These are phyloP conservation scores for Eutrema heterophyllum DNA, from an alignment of 345 rosid genomes.

Conservation along the genomic window DNA sequence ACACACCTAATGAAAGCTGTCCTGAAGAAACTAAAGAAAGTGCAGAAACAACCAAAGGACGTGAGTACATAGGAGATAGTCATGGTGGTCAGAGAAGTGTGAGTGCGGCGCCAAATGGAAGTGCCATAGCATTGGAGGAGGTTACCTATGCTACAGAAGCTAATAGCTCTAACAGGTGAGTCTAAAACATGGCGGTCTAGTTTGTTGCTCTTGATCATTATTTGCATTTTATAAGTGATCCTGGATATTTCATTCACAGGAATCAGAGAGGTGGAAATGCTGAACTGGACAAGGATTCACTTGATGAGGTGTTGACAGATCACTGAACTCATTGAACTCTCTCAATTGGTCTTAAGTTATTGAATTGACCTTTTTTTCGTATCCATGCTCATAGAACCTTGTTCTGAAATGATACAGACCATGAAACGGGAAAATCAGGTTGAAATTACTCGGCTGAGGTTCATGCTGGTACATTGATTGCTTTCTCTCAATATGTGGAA, in stretches of 20 bases:
- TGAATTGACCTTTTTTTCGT: neutral
- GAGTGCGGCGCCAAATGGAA: constrained; percentile 35
- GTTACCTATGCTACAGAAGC: constrained; percentile 25
- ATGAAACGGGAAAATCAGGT: constrained; percentile 41
- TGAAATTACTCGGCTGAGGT: constrained; percentile 61
- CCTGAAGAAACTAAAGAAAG: constrained; percentile 27
- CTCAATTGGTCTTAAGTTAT: neutral
- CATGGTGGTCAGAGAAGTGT: constrained; percentile 20
- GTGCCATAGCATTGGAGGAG: constrained; percentile 30
- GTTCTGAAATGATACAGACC: constrained; percentile 39
- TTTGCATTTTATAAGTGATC: neutral
- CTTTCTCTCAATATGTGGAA: constrained; percentile 7
- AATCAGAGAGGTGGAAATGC: constrained; percentile 22
- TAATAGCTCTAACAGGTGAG: constrained; percentile 44
- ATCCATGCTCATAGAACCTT: constrained; percentile 14
- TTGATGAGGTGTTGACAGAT: constrained; percentile 44
- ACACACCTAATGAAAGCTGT: constrained; percentile 22
- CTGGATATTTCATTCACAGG: constrained; percentile 32
- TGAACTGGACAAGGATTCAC: constrained; percentile 37
- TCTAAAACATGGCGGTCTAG: constrained; percentile 10
- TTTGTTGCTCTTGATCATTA: constrained; percentile 1
- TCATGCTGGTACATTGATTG: constrained; percentile 65
- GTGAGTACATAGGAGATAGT: constrained; percentile 23
- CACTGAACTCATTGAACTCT: constrained; percentile 2
- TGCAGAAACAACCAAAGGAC: constrained; percentile 24